Percentiles rank a stretch among this genome's conserved stretches.
phyloP scores from a whole-genome alignment of 176 grass and related monocot species.

The Elymus sibiricus region DNA sequence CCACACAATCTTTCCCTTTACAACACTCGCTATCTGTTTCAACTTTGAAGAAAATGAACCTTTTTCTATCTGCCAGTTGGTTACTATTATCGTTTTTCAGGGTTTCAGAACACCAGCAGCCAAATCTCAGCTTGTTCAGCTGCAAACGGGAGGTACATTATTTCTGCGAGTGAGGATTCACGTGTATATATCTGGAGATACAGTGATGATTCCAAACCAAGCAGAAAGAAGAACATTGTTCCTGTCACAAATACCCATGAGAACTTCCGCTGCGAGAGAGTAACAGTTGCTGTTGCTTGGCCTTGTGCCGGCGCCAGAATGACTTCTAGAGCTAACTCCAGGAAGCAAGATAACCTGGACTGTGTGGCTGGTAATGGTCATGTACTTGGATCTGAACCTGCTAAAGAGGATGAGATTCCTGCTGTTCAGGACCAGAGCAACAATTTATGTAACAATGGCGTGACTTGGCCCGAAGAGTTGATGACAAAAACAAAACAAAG shows the following conservation, averaged over 20 bases:
- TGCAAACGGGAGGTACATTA: constrained; percentile 62
- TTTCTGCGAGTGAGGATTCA: constrained; percentile 95
- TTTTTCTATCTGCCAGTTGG: constrained; percentile 6
- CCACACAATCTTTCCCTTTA: constrained; percentile 6
- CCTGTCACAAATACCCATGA: constrained; percentile 70
- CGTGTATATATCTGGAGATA: constrained; percentile 89
- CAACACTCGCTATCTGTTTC: background rate
- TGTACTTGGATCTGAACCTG: constrained; percentile 11
- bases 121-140: constrained; percentile 84
- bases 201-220: constrained; percentile 61
- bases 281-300: constrained; percentile 83
- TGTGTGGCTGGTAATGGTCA: constrained; percentile 11
- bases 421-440: constrained; percentile 24
- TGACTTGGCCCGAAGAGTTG: constrained; percentile 90
- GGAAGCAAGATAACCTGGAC: constrained; percentile 28
- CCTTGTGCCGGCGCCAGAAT: constrained; percentile 30
- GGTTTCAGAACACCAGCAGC: constrained; percentile 91
- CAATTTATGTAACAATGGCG: constrained; percentile 40
- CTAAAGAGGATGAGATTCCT: constrained; percentile 7
- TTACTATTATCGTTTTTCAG: constrained; percentile 49
- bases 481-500: constrained; percentile 51
- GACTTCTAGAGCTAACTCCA: constrained; percentile 10
- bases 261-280: constrained; percentile 65
- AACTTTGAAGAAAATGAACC: constrained; percentile 1
- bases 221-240: constrained; percentile 50